These are phyloP conservation scores for Papiliotrema laurentii DNA, from an alignment of 1,284 basidiomycete genomes.

Conservation along the genomic window DNA sequence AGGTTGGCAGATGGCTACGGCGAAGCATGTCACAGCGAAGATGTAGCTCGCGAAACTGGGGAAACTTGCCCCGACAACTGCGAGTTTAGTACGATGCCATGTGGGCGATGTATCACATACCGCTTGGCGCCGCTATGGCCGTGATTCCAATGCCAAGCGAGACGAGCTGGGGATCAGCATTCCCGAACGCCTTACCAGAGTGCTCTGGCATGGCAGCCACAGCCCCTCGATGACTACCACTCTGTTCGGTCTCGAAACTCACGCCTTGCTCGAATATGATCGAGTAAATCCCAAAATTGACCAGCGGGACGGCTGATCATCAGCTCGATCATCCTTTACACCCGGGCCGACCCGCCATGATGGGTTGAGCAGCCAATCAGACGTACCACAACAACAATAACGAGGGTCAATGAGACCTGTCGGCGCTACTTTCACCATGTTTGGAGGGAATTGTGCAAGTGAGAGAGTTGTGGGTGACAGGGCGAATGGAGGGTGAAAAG, in stretches of 20 bases:
- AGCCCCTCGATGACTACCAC: neutral
- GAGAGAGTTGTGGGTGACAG: too few species aligned
- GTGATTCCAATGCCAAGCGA: slow-evolving; percentile 69
- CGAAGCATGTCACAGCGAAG: slow-evolving; percentile 68
- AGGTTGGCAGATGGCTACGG: slow-evolving; percentile 65
- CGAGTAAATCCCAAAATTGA: slow-evolving; percentile 82
- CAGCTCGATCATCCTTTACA: neutral
- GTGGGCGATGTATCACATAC: slow-evolving; percentile 14
- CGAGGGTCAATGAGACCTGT: slow-evolving; percentile 38
- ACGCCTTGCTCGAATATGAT: slow-evolving; percentile 69
- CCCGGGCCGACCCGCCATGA: neutral
- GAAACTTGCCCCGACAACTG: slow-evolving; percentile 78
- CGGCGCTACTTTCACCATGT: too few species aligned
- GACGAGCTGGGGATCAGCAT: slow-evolving; percentile 46
- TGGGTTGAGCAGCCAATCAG: too few species aligned
- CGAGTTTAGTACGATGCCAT: neutral
- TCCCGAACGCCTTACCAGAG: too few species aligned
- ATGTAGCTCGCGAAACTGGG: slow-evolving; percentile 69
- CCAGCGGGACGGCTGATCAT: slow-evolving; percentile 64
- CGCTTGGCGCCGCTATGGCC: slow-evolving; percentile 65
- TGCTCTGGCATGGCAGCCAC: too few species aligned
- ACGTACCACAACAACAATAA: slow-evolving; percentile 46
- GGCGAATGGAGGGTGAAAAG: too few species aligned
- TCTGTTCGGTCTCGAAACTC: slow-evolving; percentile 10
- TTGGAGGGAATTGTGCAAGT: too few species aligned